Base-by-base conservation (phyloP, 1,284 basidiomycete species). In the Cutaneotrichosporon dermatis region DNA sequence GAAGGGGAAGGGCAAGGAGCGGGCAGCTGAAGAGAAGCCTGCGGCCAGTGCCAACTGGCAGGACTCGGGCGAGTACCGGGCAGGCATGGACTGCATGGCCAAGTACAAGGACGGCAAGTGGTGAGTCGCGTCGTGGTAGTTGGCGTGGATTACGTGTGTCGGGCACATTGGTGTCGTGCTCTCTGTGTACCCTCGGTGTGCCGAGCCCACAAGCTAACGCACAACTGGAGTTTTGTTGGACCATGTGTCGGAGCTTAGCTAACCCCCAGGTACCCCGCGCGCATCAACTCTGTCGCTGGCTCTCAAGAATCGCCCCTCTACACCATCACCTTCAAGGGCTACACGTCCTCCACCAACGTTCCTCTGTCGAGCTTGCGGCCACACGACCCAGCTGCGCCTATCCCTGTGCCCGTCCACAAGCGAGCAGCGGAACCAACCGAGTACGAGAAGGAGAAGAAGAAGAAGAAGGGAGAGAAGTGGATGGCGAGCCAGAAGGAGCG, bases 401-500 rank as follows among this genome's bases (percentile, higher is more conserved):
- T 75, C 25, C 74, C 74, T 13, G 63, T 88, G 16, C 87, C 89
- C 2, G 62, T 83, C 15, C 25, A 25, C 25, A 86, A 74, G 64
- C 90, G 92, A 81, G 85, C 82, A 13, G 72, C 88, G 69, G 85
- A 81, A 72, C 89, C 92, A 80, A 90, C 89, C 68, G 90, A 93
- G 37, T 63, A 67, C 70, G 92, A 93, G 80, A 86, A 87, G 76
- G 92, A 92, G 71, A 83, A 82, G 79, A 95, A 93, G 83, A 93
- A 93, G 82, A 90, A 89, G 81, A 92, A 90, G 81, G 96, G 92
- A 72, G 94, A 97, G 80, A 96, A 95, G 82, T 96, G 96, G 80
- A 74, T 92, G 60, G 91, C 93, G 80, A 84, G 81, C 6, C 87
- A 86, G 71, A 89, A 91, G 46, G 85, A 86, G 15, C 95, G 95